These are phyloP conservation scores for Houttuynia cordata DNA, from an alignment of 164 flowering plant genomes.

Conservation along the genomic window DNA sequence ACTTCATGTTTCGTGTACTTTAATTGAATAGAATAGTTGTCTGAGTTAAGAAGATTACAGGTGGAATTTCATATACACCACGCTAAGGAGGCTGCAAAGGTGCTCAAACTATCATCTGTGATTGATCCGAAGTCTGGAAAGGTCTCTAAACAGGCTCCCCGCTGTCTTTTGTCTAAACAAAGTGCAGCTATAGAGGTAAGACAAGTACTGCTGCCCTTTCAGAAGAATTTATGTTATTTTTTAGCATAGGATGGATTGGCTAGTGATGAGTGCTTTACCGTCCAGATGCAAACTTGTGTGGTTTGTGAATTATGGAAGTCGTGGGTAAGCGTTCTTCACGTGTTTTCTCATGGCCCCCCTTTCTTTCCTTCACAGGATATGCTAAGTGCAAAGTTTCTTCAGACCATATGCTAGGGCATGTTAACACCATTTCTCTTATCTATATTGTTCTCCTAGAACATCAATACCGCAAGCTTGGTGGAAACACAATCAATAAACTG, in stretches of 20 bases:
- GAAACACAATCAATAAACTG: no score
- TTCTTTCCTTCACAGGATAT: background rate
- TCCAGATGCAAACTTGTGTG: background rate
- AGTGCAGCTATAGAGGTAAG: conserved; percentile 78
- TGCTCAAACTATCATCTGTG: conserved; percentile 52
- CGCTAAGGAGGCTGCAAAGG: conserved; percentile 74
- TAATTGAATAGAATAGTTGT: background rate
- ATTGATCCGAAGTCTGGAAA: conserved; percentile 82
- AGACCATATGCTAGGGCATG: background rate
- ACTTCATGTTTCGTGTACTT: background rate
- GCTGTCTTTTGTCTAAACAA: conserved; percentile 70
- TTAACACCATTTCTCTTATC: background rate
- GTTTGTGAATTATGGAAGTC: background rate
- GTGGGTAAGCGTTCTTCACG: background rate
- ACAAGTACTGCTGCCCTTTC: background rate
- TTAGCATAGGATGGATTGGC: background rate
- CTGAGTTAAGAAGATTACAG: conserved; percentile 22
- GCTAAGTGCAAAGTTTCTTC: background rate
- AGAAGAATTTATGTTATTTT: background rate
- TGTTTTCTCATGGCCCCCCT: background rate
- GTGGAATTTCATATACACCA: conserved; percentile 87
- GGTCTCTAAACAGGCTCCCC: conserved; percentile 61
- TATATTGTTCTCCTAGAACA: no score
- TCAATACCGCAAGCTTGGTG: no score
- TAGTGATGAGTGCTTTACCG: no score